These are phyloP conservation scores for Podochytrium sp. DNA, from an alignment of 192 early-diverging fungal species.

Conservation along the genomic window DNA sequence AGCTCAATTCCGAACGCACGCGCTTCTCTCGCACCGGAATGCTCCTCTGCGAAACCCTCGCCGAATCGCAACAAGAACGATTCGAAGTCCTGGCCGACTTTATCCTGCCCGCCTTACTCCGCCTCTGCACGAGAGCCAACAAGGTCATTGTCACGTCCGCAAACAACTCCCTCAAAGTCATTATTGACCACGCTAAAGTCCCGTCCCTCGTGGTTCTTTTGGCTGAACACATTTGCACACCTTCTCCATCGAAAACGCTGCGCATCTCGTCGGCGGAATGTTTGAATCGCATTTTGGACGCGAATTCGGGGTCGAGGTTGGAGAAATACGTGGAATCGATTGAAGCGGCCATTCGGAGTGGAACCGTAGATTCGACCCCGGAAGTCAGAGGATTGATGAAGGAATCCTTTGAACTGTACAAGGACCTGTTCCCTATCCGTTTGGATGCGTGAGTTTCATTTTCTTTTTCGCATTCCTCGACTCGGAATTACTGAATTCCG, in stretches of 20 bases:
- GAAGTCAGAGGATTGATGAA: conserved; percentile 23
- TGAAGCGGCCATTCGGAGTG: conserved; percentile 18
- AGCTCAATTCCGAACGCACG: conserved; percentile 79
- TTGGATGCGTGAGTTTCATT: conserved; percentile 32
- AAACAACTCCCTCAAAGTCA: conserved; percentile 60
- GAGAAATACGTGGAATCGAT: conserved; percentile 14
- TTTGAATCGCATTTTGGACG: conserved; percentile 55
- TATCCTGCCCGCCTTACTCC: conserved; percentile 63
- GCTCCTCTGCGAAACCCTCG: conserved; percentile 65
- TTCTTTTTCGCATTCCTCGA: conserved; percentile 56
- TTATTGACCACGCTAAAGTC: conserved; percentile 63
- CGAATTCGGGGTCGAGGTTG: conserved; percentile 26
- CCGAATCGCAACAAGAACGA: conserved; percentile 60
- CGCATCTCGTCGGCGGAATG: conserved; percentile 65
- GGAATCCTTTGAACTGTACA: conserved; percentile 13
- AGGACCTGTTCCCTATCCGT: conserved; percentile 5
- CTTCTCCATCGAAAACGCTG: conserved; percentile 61
- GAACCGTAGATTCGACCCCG: conserved; percentile 28
- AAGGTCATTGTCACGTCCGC: conserved; percentile 72
- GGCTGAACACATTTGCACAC: conserved; percentile 48
- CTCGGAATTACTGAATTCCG: conserved; percentile 37
- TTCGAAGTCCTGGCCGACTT: conserved; percentile 66
- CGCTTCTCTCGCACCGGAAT: conserved; percentile 72
- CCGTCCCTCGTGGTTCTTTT: conserved; percentile 59
- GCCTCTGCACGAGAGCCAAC: conserved; percentile 74